Evolutionary conservation across 2,329 filamentous ascomycete genomes (phyloP), one percentile per base, ranked within the genome.

Genomic region (Penicillium palitans): DNA sequence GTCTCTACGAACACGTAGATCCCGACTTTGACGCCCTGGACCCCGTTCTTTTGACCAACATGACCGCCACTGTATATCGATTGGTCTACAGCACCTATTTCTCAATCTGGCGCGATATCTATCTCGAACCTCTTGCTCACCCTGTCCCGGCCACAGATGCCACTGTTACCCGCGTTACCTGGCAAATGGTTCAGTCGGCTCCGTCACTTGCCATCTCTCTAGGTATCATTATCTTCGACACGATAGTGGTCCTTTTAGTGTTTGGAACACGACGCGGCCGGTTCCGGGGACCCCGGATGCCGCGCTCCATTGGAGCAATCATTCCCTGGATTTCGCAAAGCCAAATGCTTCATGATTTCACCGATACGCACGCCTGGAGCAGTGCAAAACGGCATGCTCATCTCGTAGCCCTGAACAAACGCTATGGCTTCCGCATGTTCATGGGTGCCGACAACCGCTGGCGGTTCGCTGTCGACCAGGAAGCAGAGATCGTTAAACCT

Each of bases 61-160:
- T 72, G 24, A 72, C 70, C 12, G 66, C 65, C 39, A 63, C 53
- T 5, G 70, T 74, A 8, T 74, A 73, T 41, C 69, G 72, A 52
- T 74, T 71, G 71, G 72, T 73, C 1, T 74, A 72, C 49, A 68
- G 68, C 45, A 73, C 72, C 13, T 74, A 74, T 48, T 73, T 74
- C 48, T 70, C 71, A 2, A 62, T 73, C n/a, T 74, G 71, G 71
- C 67, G 67, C 8, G 61, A 69, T 8, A 68, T 69, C 21, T 74
- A 74, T 41, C 70, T 74, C 0, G 53, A 71, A 29, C 64, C 66
- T 5, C 54, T 73, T 9, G 21, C 57, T 9, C n/a, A 66, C 0
- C 63, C 64, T 0, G 31, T 61, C 2, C 24, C 39, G 2, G 72
- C 70, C 1, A 52, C 55, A 7, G 68, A 73, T 29, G 63, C 66